Percentiles rank a stretch among this genome's conserved stretches.
phyloP scores from a whole-genome alignment of 257 asterid species.

The Gentiana straminea region DNA sequence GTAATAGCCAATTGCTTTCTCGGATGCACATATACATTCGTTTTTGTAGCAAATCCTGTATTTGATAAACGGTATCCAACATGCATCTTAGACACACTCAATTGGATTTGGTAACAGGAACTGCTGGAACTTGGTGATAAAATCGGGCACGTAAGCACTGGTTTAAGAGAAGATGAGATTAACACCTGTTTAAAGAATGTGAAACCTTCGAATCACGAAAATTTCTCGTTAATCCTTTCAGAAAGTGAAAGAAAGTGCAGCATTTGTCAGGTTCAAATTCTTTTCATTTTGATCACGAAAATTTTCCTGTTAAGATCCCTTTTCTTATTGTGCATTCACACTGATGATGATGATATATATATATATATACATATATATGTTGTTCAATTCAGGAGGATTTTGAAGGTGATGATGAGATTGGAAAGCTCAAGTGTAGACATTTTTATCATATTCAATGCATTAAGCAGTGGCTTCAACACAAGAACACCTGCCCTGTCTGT shows the following conservation, averaged over 20 bases:
- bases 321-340: too few relatives aligned
- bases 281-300: too few relatives aligned
- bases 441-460: constrained; percentile 63
- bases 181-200: constrained; percentile 43
- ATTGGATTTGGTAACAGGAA: constrained; percentile 38
- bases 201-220: constrained; percentile 20
- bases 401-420: constrained; percentile 57
- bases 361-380: too few relatives aligned
- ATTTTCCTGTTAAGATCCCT: too few relatives aligned
- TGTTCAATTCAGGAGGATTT: constrained; percentile 55
- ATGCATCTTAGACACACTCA: not conserved
- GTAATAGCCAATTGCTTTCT: constrained; percentile 13
- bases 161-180: constrained; percentile 66
- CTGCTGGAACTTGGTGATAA: constrained; percentile 80
- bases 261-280: constrained; percentile 66
- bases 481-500: constrained; percentile 66
- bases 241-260: constrained; percentile 61
- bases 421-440: constrained; percentile 67
- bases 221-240: constrained; percentile 18
- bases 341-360: too few relatives aligned
- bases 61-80: not conserved
- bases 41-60: not conserved
- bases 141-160: constrained; percentile 77
- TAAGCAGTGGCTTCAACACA: constrained; percentile 74
- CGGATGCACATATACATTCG: not conserved